Evolutionary conservation across 768 basidiomycete species (phyloP), one percentile per base, ranked within the genome.

Genomic region (Suillus tomentosus): DNA sequence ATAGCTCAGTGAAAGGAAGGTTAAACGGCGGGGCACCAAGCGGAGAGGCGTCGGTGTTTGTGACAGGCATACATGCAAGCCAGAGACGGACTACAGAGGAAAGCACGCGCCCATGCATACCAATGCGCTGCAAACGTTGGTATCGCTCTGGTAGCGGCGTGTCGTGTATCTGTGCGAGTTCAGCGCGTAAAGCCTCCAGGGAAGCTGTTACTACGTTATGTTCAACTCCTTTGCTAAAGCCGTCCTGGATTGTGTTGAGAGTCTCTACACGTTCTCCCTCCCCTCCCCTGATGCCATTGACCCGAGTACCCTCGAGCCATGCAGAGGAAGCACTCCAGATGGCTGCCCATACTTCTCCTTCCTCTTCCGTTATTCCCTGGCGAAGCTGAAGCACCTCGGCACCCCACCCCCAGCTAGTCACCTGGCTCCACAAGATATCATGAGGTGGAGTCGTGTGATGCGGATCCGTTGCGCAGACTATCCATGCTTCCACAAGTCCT

Each of bases 351-450:
- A 76, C 59, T 22, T 75, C 71, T 7, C 59, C 63, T 15, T 75
- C 72, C 8, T 70, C 69, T 13, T 65, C 67, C 11, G 73, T 72
- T 13, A 89, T 57, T 50, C 71, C 68, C 3, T 70, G 68, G 62
- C 78, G 71, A 63, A 83, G 64, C 55, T 77, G 78, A n/a, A 83
- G 70, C 9, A 88, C 68, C 37, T 90, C 87, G 0, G 81, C 80
- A 19, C 78, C 81, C 92, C 94, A 96, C 0, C 81, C 86, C 87
- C 90, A 92, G 3, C 85, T 87, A n/a, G 80, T 76, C 11, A 96
- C 79, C 70, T 95, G 93, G 62, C 89, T 92, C 96, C 96, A 99
- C 10, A 91, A 76, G 57, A 98, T 87, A 61, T 92, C 94, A 74
- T 99, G 96, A 9, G 81, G 82, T 0, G 94, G 94, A 3, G 87